Evolutionary conservation across 225 moss, liverwort and hornwort genomes (phyloP).

Genomic region (Climacium dendroides): DNA sequence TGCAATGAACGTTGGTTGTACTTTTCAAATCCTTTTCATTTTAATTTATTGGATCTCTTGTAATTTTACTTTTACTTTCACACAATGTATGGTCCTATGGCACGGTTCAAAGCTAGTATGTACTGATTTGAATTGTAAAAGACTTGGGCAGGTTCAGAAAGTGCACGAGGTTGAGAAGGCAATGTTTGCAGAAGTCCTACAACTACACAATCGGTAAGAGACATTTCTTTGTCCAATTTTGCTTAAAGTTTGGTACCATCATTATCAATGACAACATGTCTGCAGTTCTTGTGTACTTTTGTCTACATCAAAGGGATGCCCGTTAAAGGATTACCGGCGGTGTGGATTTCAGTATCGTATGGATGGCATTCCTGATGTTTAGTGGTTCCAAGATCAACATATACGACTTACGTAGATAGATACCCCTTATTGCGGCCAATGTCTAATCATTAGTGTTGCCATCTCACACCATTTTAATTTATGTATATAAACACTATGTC

Average conservation of each 20-base stretch:
- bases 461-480: neutral
- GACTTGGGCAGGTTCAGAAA: conserved; percentile 48
- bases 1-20: neutral
- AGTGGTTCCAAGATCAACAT: neutral
- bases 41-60: neutral
- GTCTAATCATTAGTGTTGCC: neutral
- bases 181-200: conserved; percentile 42
- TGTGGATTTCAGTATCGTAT: neutral
- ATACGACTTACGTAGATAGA: neutral
- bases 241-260: neutral
- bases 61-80: neutral
- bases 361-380: neutral
- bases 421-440: neutral
- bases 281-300: neutral
- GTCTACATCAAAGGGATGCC: neutral
- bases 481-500: neutral
- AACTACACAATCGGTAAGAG: conserved; percentile 39
- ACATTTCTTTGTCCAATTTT: neutral
- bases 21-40: neutral
- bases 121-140: conserved; percentile 18
- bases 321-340: neutral
- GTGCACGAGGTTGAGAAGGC: conserved; percentile 42
- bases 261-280: neutral
- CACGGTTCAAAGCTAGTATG: neutral
- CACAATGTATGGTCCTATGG: neutral